Percentiles rank a stretch among this genome's conserved stretches.
These are phyloP conservation scores for Saturnispora besseyi DNA, from an alignment of 805 yeast species.

Conservation along the genomic window DNA sequence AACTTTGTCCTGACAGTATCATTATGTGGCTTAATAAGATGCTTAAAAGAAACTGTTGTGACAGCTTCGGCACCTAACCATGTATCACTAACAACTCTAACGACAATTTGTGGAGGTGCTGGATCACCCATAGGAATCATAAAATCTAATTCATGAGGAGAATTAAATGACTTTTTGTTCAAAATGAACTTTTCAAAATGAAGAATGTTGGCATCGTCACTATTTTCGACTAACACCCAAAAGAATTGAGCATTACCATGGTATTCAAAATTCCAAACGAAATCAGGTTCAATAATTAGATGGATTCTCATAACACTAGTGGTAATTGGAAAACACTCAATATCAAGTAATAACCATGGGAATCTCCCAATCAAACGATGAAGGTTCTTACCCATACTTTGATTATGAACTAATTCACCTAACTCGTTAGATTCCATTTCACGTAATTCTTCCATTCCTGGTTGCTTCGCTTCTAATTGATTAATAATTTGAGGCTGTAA, in stretches of 20 bases:
- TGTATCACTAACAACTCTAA: constrained; percentile 69
- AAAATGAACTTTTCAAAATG: constrained; percentile 79
- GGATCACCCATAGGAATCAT: constrained; percentile 90
- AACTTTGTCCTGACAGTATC: constrained; percentile 80
- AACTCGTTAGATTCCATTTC: constrained; percentile 68
- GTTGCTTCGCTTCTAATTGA: constrained; percentile 52
- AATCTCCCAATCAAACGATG: constrained; percentile 56
- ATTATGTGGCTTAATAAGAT: constrained; percentile 78
- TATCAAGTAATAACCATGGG: constrained; percentile 66
- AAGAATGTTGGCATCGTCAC: constrained; percentile 60
- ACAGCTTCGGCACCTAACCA: constrained; percentile 85
- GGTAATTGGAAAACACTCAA: constrained; percentile 85
- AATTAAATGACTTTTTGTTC: constrained; percentile 44
- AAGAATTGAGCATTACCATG: constrained; percentile 84
- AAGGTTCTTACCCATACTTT: constrained; percentile 57
- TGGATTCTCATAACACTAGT: constrained; percentile 77
- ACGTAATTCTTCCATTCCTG: constrained; percentile 62
- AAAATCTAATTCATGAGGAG: constrained; percentile 70
- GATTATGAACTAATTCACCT: constrained; percentile 85
- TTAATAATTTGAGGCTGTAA: constrained; percentile 58
- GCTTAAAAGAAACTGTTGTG: constrained; percentile 79
- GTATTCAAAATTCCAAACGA: constrained; percentile 70
- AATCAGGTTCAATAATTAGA: constrained; percentile 61
- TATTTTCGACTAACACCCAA: constrained; percentile 90
- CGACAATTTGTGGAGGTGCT: constrained; percentile 78